Evolutionary conservation across 352 stramenopile species (phyloP).

Genomic region (Blastocystis sp.): DNA sequence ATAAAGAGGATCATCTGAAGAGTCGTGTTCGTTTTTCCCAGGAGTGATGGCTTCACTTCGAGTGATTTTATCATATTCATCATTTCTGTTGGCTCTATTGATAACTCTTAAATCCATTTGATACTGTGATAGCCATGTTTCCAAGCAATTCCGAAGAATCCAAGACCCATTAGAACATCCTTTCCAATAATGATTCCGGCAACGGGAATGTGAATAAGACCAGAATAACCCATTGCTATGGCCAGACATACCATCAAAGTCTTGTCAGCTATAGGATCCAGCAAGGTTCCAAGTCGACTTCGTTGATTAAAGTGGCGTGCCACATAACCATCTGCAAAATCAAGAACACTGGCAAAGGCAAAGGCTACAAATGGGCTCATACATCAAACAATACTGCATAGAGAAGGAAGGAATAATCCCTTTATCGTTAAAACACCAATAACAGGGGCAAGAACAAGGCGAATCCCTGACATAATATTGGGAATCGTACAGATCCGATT

Average conservation of each 20-base stretch:
- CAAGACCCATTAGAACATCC: conserved; percentile 54
- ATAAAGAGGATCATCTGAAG: conserved; percentile 54
- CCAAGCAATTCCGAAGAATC: conserved; percentile 35
- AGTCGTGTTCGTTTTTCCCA: conserved; percentile 49
- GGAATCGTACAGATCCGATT: conserved; percentile 39
- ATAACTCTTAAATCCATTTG: not conserved
- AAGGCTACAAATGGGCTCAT: not conserved
- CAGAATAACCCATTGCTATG: conserved; percentile 31
- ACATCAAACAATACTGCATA: not conserved
- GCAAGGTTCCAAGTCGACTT: conserved; percentile 19
- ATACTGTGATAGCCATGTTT: conserved; percentile 48
- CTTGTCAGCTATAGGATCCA: conserved; percentile 50
- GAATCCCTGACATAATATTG: conserved; percentile 58
- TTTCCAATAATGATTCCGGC: conserved; percentile 51
- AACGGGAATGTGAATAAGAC: conserved; percentile 20
- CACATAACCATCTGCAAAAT: conserved; percentile 50
- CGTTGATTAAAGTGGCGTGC: conserved; percentile 46
- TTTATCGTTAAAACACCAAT: conserved; percentile 47
- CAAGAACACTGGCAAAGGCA: conserved; percentile 42
- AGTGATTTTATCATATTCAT: conserved; percentile 50
- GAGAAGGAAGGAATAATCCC: not conserved
- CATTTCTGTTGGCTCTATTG: conserved; percentile 5
- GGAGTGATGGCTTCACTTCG: conserved; percentile 46
- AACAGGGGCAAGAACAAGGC: conserved; percentile 15
- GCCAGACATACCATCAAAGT: conserved; percentile 48